Evolutionary conservation across 768 basidiomycete genomes (phyloP), one percentile per base, ranked within the genome.

Genomic region (Suillus americanus): DNA sequence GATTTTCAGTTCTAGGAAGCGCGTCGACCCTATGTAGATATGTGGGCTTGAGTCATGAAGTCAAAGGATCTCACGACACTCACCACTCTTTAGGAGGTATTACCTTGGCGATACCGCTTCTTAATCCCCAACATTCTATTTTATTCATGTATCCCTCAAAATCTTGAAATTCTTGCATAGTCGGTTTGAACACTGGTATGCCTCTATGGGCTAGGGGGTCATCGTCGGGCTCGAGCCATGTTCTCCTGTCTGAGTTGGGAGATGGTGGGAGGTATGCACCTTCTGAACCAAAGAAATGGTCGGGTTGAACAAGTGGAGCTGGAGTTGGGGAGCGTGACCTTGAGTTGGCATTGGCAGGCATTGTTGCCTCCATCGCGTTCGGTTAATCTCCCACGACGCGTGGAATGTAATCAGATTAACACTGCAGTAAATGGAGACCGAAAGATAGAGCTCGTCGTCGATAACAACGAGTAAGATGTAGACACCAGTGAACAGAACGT

Each of bases 21-120:
- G 89, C 76, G 60, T 87, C 85, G 33, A 83, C 84, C 95, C 95
- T 88, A 46, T 59, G 45, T 53, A 69, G 67, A 40, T 38, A 73
- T 41, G 69, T 67, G 41, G 41, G 67, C 62, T 51, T 48, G 61
- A 51, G 55, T 51, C 46, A 63, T 60, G 70, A 68, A 38, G 48
- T 46, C 8, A 35, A 38, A 60, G 41, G 46, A 66, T 55, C 41
- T 51, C 38, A 41, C 5, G 61, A 71, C 46, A 78, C 91, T 73
- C 64, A 94, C 96, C 96, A 99, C 82, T 97, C 92, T 70, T 87
- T 86, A 5, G 97, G 97, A 37, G 97, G 97, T 65, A 99, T 91
- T 67, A 99, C 87, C 78, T 99, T 99, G 66, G 96, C 90, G 67
- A 99, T 97, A 28, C 97, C 97, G 68, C 94, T 95, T 64, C 82